Evolutionary conservation across 2,329 filamentous ascomycete species (phyloP).

Genomic region (Stagonosporopsis cucurbitacearum): DNA sequence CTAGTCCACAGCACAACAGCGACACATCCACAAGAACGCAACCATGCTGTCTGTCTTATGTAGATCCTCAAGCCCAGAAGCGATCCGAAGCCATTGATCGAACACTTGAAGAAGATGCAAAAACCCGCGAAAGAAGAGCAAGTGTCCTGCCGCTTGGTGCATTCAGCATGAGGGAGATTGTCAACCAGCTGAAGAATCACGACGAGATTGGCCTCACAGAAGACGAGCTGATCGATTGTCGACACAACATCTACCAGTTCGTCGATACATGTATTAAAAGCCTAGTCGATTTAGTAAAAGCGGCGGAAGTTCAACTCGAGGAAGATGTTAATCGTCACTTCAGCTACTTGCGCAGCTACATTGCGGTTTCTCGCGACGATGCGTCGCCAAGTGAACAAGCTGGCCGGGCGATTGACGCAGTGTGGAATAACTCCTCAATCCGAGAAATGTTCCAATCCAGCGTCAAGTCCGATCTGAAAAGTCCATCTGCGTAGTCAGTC

Average conservation of each 20-base stretch:
- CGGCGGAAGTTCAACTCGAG: neutral
- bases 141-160: constrained; percentile 5
- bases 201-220: constrained; percentile 1
- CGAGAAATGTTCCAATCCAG: neutral
- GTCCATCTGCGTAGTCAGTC: neutral
- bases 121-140: neutral
- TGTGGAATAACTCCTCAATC: neutral
- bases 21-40: neutral
- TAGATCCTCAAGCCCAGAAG: neutral
- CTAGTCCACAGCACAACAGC: neutral
- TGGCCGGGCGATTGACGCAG: neutral
- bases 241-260: neutral
- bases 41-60: neutral
- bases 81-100: constrained; percentile 6
- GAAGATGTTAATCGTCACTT: neutral
- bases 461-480: neutral
- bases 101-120: neutral
- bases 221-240: neutral
- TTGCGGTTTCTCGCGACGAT: neutral
- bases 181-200: constrained; percentile 1
- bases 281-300: neutral
- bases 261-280: neutral
- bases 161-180: neutral
- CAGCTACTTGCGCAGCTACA: neutral
- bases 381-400: neutral